Conservation (phyloP, 2,329 filamentous ascomycete genomes). For the Dothideomycetes sp. region DNA sequence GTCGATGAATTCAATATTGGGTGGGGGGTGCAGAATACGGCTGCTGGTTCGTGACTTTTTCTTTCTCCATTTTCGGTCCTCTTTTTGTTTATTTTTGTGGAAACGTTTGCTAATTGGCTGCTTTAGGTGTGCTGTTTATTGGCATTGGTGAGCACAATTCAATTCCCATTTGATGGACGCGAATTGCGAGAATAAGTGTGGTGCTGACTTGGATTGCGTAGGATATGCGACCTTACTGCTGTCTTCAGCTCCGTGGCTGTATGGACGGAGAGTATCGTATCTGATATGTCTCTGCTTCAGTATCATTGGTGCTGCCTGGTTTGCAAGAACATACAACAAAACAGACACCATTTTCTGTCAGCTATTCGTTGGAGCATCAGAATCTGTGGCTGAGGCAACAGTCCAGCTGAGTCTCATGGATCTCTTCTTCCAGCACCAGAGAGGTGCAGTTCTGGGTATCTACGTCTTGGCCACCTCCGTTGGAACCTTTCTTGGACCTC, state of each 20-base stretch:
- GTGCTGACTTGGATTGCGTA: too few relatives aligned
- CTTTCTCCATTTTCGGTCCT: too few relatives aligned
- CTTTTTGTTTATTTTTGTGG: too few relatives aligned
- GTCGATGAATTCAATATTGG: constrained; percentile 40
- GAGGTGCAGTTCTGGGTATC: constrained; percentile 42
- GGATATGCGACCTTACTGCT: constrained; percentile 44
- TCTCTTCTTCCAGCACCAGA: constrained; percentile 47
- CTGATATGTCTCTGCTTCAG: constrained; percentile 40
- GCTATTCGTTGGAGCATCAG: constrained; percentile 46
- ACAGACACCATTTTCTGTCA: constrained; percentile 44
- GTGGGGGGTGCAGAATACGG: constrained; percentile 43
- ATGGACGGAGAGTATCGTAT: constrained; percentile 45
- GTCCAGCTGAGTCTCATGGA: constrained; percentile 48
- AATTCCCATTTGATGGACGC: too few relatives aligned
- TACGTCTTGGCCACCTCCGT: constrained; percentile 46
- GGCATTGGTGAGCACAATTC: too few relatives aligned
- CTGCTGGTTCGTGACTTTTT: too few relatives aligned
- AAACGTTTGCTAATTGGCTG: too few relatives aligned
- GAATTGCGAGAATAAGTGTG: too few relatives aligned
- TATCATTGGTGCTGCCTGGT: constrained; percentile 43
- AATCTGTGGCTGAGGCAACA: constrained; percentile 45
- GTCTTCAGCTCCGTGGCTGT: constrained; percentile 42
- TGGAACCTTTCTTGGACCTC: constrained; percentile 45
- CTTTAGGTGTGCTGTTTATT: constrained; percentile 35
- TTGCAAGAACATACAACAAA: constrained; percentile 33